Evolutionary conservation across 164 flowering plant genomes (phyloP).

Genomic region (Cinnamomum chago): DNA sequence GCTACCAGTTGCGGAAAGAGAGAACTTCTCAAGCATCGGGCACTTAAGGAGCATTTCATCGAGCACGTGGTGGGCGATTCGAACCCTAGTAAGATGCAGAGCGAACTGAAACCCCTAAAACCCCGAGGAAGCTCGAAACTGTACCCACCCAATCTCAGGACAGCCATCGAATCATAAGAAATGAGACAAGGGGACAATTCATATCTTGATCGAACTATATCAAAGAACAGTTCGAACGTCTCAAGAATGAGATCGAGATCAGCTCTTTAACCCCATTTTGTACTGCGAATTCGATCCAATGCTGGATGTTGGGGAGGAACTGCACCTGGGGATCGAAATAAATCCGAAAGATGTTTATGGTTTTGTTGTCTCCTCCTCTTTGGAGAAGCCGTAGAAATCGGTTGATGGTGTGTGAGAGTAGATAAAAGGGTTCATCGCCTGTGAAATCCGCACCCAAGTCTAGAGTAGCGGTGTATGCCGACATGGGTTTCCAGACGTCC

Average conservation of each 20-base stretch:
- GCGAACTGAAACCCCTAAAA: neutral
- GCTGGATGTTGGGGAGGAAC: neutral
- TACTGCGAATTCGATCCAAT: constrained; percentile 4
- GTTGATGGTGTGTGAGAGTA: constrained; percentile 3
- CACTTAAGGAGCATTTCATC: constrained; percentile 4
- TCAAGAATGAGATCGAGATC: neutral
- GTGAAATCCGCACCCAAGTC: constrained; percentile 4
- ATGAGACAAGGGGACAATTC: neutral
- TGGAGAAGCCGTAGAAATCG: neutral
- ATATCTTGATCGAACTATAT: too few species aligned
- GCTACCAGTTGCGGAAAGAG: too few species aligned
- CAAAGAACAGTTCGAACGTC: neutral
- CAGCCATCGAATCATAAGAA: neutral
- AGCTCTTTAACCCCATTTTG: constrained; percentile 1
- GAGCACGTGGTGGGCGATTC: neutral
- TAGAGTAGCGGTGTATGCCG: neutral
- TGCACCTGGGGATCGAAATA: neutral
- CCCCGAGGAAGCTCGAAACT: neutral
- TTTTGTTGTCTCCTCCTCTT: neutral
- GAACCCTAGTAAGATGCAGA: neutral
- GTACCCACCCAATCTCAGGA: neutral
- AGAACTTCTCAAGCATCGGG: neutral
- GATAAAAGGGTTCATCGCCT: neutral
- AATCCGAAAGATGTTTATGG: neutral
- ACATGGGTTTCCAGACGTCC: neutral